A percentile compares a stretch with the other conserved stretches of the same genome.
Evolutionary conservation across 2,329 filamentous ascomycete species (phyloP).

Genomic region (Microthyrium microscopicum): DNA sequence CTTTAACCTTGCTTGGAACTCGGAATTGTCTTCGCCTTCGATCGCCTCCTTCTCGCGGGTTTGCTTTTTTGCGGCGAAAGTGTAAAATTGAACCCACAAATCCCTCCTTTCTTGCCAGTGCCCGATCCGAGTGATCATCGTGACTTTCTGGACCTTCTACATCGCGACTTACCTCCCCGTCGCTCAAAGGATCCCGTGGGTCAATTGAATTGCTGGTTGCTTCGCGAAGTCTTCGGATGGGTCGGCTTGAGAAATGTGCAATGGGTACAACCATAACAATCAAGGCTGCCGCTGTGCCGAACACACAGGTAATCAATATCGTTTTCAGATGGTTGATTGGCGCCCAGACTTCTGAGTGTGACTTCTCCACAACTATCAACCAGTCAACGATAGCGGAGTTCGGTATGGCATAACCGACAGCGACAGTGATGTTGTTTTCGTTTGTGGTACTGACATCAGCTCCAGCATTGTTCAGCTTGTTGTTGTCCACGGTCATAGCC

Average conservation of each 20-base stretch:
- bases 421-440: conserved; percentile 51
- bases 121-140: conserved; percentile 29
- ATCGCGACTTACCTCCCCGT: conserved; percentile 1
- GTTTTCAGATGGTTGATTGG: conserved; percentile 61
- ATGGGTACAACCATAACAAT: conserved; percentile 58
- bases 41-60: conserved; percentile 18
- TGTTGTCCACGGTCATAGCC: conserved; percentile 38
- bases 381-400: conserved; percentile 57
- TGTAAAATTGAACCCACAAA: conserved; percentile 21
- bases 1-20: conserved; percentile 68
- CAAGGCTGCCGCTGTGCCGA: conserved; percentile 61
- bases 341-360: conserved; percentile 54
- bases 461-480: conserved; percentile 47
- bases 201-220: conserved; percentile 60
- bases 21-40: conserved; percentile 46
- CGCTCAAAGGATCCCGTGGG: conserved; percentile 37
- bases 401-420: conserved; percentile 64
- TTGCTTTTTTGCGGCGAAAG: conserved; percentile 16
- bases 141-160: conserved; percentile 16
- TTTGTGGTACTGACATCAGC: conserved; percentile 53
- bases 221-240: conserved; percentile 58
- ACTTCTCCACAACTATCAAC: conserved; percentile 67
- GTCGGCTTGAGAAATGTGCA: conserved; percentile 65
- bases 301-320: conserved; percentile 70
- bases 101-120: conserved; percentile 28